Conservation (phyloP, 768 basidiomycete species). For the Lanmaoa rubissima region DNA sequence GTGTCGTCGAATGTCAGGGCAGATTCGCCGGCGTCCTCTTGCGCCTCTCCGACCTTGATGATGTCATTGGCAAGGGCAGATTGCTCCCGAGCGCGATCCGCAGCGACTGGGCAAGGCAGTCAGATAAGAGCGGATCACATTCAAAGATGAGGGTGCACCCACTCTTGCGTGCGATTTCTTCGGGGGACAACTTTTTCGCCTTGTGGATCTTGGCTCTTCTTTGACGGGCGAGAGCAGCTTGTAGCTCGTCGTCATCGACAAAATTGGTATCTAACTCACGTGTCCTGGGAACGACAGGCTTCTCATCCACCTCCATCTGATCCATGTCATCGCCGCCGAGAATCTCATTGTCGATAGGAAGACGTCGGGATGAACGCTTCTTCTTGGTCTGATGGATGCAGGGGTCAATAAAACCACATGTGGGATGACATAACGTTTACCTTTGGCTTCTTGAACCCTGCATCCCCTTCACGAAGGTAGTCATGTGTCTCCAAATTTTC, state of each 20-base stretch:
- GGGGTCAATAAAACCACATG: neutral
- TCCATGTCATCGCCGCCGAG: constrained; percentile 14
- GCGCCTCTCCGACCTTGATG: constrained; percentile 48
- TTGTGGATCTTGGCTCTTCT: constrained; percentile 80
- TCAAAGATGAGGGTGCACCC: constrained; percentile 24
- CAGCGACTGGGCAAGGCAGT: constrained; percentile 50
- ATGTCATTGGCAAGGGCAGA: constrained; percentile 37
- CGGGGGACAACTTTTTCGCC: constrained; percentile 71
- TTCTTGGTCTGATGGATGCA: constrained; percentile 72
- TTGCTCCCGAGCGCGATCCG: constrained; percentile 56
- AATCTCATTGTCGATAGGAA: constrained; percentile 41
- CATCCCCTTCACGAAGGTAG: constrained; percentile 87
- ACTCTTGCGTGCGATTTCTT: constrained; percentile 81
- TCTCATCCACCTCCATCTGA: constrained; percentile 80
- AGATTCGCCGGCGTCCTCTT: constrained; percentile 34
- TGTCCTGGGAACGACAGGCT: constrained; percentile 61
- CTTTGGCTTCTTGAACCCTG: constrained; percentile 95
- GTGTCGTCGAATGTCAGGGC: constrained; percentile 94
- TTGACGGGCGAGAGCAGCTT: constrained; percentile 85
- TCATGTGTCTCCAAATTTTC: constrained; percentile 87
- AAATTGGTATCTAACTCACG: constrained; percentile 85
- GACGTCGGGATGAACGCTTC: constrained; percentile 75
- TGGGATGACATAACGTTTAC: constrained; percentile 35
- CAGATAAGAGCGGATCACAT: neutral
- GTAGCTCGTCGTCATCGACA: constrained; percentile 97